Conservation (phyloP, 441 rosid genomes). For the Jatropha multifida region DNA sequence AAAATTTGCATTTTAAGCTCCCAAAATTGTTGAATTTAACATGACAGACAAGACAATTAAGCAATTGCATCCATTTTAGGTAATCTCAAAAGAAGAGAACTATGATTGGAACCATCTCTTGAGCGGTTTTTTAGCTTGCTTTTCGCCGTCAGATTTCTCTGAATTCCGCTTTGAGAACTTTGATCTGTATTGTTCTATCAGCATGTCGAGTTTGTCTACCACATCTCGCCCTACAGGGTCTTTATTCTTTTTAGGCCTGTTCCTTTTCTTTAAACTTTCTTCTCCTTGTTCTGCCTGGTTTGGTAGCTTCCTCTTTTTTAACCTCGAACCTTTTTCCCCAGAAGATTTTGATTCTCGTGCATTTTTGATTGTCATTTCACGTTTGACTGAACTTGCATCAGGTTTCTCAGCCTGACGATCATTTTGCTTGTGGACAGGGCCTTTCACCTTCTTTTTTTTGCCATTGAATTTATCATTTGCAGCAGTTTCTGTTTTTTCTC, state of each 20-base stretch:
- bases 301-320: conserved; percentile 42
- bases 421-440: conserved; percentile 24
- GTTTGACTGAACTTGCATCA: conserved; percentile 26
- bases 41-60: background rate
- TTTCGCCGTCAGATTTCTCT: conserved; percentile 43
- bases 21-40: conserved; percentile 4
- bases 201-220: conserved; percentile 64
- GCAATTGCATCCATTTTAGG: background rate
- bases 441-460: conserved; percentile 24
- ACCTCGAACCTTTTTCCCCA: conserved; percentile 23
- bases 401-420: conserved; percentile 18
- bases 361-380: conserved; percentile 18
- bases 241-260: conserved; percentile 46
- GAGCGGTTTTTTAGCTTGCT: conserved; percentile 46
- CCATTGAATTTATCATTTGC: conserved; percentile 31
- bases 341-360: conserved; percentile 19
- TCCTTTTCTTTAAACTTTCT: conserved; percentile 29
- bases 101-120: conserved; percentile 71
- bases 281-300: conserved; percentile 30
- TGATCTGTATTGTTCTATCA: conserved; percentile 66
- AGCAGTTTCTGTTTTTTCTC: conserved; percentile 26
- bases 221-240: conserved; percentile 48
- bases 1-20: background rate
- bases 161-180: conserved; percentile 61
- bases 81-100: conserved; percentile 13